Evolutionary conservation across 2,329 filamentous ascomycete genomes (phyloP).

Genomic region (Hypoxylon sp.): DNA sequence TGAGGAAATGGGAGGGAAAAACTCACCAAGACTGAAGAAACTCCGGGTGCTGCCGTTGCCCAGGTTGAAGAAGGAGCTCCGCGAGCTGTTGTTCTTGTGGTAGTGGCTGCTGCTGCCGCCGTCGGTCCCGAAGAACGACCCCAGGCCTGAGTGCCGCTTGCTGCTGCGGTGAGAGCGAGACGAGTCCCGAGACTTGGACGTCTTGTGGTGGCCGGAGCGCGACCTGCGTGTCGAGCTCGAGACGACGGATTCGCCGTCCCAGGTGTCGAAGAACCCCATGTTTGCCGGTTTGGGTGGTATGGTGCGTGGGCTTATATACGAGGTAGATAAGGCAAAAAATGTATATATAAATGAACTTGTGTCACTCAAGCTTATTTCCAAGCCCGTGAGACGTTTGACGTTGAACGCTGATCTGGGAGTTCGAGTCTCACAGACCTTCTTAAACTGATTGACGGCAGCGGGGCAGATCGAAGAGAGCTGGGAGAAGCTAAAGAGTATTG

Average conservation of each 20-base stretch:
- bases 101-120: conserved; percentile 42
- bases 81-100: conserved; percentile 48
- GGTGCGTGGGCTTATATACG: conserved; percentile 13
- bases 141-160: conserved; percentile 47
- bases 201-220: conserved; percentile 36
- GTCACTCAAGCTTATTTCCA: conserved; percentile 29
- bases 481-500: conserved; percentile 23
- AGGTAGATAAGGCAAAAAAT: conserved; percentile 15
- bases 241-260: conserved; percentile 55
- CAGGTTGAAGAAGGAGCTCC: conserved; percentile 53
- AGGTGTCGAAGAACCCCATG: conserved; percentile 55
- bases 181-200: conserved; percentile 43
- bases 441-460: conserved; percentile 23
- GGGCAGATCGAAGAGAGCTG: conserved; percentile 24
- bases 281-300: conserved; percentile 13
- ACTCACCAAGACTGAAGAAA: conserved; percentile 54
- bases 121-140: conserved; percentile 43
- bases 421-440: conserved; percentile 33
- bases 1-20: not conserved
- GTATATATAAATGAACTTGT: conserved; percentile 31
- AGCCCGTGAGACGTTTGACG: conserved; percentile 4
- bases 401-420: conserved; percentile 3
- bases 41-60: conserved; percentile 54
- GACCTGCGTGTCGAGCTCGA: conserved; percentile 50
- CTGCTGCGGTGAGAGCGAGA: conserved; percentile 54